These are phyloP conservation scores for Claviceps maximensis DNA, from an alignment of 2,329 filamentous ascomycete species.

Conservation along the genomic window DNA sequence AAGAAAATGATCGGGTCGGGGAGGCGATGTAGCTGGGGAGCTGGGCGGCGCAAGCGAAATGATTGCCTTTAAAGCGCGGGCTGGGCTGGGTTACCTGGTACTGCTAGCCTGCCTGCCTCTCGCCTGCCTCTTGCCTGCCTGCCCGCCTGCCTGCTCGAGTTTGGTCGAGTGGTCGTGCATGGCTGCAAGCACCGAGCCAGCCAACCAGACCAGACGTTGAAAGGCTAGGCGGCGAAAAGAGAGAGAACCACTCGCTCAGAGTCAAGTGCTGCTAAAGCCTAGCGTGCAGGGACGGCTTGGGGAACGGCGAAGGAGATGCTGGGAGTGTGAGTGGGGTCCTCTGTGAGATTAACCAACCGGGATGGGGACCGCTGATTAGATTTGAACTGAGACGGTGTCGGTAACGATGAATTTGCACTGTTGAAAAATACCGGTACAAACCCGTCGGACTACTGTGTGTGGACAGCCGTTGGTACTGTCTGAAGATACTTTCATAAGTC, in stretches of 20 bases:
- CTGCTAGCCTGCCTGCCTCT: constrained; percentile 1
- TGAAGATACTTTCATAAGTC: background rate
- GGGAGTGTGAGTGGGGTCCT: constrained; percentile 20
- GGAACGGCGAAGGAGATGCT: constrained; percentile 11
- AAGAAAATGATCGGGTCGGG: constrained; percentile 6
- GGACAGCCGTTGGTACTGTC: background rate
- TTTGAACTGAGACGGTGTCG: constrained; percentile 12
- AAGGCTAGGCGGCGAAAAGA: background rate
- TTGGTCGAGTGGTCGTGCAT: constrained; percentile 13
- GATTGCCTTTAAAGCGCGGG: constrained; percentile 26
- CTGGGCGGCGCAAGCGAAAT: constrained; percentile 38
- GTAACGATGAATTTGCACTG: background rate
- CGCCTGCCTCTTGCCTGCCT: constrained; percentile 6
- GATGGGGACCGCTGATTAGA: constrained; percentile 17
- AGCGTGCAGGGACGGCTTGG: constrained; percentile 4
- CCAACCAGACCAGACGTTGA: background rate
- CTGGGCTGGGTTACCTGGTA: constrained; percentile 2
- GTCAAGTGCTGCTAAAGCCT: background rate
- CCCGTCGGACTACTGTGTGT: background rate
- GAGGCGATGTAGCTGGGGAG: constrained; percentile 30
- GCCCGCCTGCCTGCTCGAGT: background rate
- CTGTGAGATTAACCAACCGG: constrained; percentile 29
- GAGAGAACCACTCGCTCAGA: background rate
- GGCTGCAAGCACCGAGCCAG: constrained; percentile 7
- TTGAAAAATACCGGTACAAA: fast-evolving